phyloP scores from a whole-genome alignment of 2,329 filamentous ascomycete species.

The Dryadomyces sulphureus region DNA sequence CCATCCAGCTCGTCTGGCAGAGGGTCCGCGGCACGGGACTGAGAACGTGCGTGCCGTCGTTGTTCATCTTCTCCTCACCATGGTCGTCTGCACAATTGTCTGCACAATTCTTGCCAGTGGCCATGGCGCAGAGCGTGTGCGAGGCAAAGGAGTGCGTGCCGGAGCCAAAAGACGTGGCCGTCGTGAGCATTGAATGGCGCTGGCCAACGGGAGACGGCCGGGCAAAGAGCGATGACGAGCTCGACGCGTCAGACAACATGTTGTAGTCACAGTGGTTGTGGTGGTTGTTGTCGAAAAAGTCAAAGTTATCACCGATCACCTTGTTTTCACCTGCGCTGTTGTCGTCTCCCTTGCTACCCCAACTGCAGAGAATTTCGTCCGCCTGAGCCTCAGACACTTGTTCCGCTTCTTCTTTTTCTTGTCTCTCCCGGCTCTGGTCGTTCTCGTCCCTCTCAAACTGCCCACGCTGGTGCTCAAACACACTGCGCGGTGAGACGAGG shows the following conservation, averaged over 20 bases:
- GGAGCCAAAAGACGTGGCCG: conserved; percentile 24
- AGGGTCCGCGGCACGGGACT: conserved; percentile 1
- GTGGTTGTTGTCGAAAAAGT: conserved; percentile 6
- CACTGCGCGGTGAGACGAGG: conserved; percentile 1
- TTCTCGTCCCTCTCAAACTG: neutral
- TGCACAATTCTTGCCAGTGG: conserved; percentile 4
- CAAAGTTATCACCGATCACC: neutral
- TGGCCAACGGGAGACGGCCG: conserved; percentile 15
- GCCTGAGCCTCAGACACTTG: too few relatives aligned
- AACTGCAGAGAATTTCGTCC: too few relatives aligned
- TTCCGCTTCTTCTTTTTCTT: neutral
- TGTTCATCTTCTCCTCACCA: too few relatives aligned
- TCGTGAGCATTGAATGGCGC: conserved; percentile 23
- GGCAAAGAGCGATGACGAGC: conserved; percentile 21
- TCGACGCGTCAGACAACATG: conserved; percentile 3
- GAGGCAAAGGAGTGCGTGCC: conserved; percentile 17
- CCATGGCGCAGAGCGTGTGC: conserved; percentile 8
- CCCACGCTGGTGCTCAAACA: neutral
- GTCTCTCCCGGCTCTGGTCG: neutral
- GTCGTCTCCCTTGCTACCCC: too few relatives aligned
- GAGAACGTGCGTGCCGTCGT: conserved; percentile 2
- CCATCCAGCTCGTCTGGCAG: conserved; percentile 13
- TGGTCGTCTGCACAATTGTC: too few relatives aligned
- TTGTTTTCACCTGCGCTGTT: neutral
- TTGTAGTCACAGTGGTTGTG: conserved; percentile 10